A percentile compares a stretch with the other conserved stretches of the same genome.
These are phyloP conservation scores for Xerocomellus intermedius DNA, from an alignment of 768 basidiomycete species.

Conservation along the genomic window DNA sequence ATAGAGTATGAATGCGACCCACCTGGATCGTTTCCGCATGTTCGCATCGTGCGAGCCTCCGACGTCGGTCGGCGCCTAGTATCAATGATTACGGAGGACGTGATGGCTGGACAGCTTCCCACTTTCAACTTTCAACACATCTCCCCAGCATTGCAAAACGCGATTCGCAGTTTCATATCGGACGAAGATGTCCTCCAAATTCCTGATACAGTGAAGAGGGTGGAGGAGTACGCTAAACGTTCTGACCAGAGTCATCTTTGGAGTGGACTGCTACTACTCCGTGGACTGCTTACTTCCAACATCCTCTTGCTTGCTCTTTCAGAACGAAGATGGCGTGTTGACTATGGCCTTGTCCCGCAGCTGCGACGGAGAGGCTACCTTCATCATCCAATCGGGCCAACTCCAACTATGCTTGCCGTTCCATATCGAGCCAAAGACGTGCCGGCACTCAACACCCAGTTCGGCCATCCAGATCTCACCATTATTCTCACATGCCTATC, in stretches of 20 bases:
- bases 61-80: not conserved
- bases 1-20: not conserved
- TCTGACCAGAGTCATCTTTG: not conserved
- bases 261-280: slow-evolving; percentile 15
- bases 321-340: slow-evolving; percentile 34
- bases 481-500: slow-evolving; percentile 31
- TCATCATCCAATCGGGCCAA: not conserved
- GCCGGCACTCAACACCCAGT: slow-evolving; percentile 31
- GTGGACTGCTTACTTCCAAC: slow-evolving; percentile 29
- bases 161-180: slow-evolving; percentile 15
- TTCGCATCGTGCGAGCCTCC: slow-evolving; percentile 1
- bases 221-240: not conserved
- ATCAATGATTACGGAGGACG: not conserved
- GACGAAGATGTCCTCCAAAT: not conserved
- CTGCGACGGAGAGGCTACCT: no score
- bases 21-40: slow-evolving; percentile 7
- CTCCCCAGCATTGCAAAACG: not conserved
- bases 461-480: slow-evolving; percentile 36
- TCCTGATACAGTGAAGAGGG: not conserved
- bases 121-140: slow-evolving; percentile 8
- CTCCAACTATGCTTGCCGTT: slow-evolving; percentile 27
- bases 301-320: slow-evolving; percentile 25
- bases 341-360: slow-evolving; percentile 26
- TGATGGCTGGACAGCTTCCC: slow-evolving; percentile 11
- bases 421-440: slow-evolving; percentile 38